Evolutionary conservation across 2,329 filamentous ascomycete genomes (phyloP).

Genomic region (Fonsecaea erecta): DNA sequence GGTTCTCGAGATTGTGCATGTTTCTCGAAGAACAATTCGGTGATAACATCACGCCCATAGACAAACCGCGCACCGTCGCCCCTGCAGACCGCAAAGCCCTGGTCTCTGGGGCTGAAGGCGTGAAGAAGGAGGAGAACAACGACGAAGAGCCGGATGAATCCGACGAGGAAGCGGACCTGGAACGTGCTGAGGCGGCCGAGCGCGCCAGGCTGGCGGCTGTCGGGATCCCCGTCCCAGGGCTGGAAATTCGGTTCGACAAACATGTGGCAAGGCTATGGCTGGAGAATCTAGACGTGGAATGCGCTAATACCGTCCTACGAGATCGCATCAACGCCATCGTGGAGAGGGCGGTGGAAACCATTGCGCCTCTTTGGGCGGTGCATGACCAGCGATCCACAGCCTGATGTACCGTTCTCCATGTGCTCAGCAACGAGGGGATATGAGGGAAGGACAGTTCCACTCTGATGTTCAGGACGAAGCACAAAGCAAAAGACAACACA

Average conservation of each 20-base stretch:
- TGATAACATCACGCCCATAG: slow-evolving; percentile 78
- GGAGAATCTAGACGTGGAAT: slow-evolving; percentile 89
- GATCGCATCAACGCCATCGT: slow-evolving; percentile 88
- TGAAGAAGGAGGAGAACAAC: slow-evolving; percentile 1
- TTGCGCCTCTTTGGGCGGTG: slow-evolving; percentile 68
- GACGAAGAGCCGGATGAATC: slow-evolving; percentile 40
- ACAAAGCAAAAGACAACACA: too few relatives aligned
- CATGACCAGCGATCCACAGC: slow-evolving; percentile 14
- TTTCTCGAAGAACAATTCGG: slow-evolving; percentile 98
- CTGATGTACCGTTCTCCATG: neutral
- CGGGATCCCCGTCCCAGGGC: slow-evolving; percentile 87
- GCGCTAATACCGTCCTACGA: slow-evolving; percentile 73
- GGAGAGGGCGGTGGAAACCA: slow-evolving; percentile 85
- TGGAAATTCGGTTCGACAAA: slow-evolving; percentile 86
- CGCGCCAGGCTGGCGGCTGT: slow-evolving; percentile 77
- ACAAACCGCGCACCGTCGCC: slow-evolving; percentile 59
- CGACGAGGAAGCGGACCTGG: slow-evolving; percentile 53
- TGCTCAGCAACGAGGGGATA: neutral
- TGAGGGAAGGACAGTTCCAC: too few relatives aligned
- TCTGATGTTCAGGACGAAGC: too few relatives aligned
- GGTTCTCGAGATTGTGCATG: slow-evolving; percentile 84
- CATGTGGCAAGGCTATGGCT: slow-evolving; percentile 88
- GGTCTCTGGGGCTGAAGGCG: slow-evolving; percentile 25
- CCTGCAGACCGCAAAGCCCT: slow-evolving; percentile 42
- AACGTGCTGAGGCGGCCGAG: slow-evolving; percentile 67